Evolutionary conservation across 164 flowering plant species (phyloP), one percentile per base, ranked within the genome.

Genomic region (Tinospora cordifolia): DNA sequence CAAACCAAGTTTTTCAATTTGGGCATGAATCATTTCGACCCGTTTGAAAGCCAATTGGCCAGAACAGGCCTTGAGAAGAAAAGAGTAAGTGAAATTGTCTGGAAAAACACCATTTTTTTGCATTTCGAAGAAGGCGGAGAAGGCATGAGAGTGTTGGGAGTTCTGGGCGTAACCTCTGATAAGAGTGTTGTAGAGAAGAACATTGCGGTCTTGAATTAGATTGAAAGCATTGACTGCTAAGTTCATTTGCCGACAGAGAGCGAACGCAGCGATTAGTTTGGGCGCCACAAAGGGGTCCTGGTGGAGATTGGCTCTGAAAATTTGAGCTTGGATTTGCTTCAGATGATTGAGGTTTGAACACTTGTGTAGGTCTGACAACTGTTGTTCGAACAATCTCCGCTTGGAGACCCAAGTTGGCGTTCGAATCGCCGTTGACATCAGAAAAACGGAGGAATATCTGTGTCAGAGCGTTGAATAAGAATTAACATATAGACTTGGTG

Each of bases 31-130:
- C 90, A 84, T 87, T 59, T 78, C 72, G 62, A 89, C 87, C 21
- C 78, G 14, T 3, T 47, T 58, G 58, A 88, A 44, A 59, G 75
- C 77, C 49, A 24, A 27, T n/a, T 70, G 68, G 2, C 80, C 92
- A 0, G 74, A 26, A 75, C 83, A 84, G 0, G 88, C 91, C 77
- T 87, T 91, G 0, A 93, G 75, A 69, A 93, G 86, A 81, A 85
- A 85, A 1, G 92, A 80, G 87, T 80, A 88, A 0, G 98, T 88
- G 74, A 81, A 88, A 76, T 81, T 86, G 74, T 93, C 97, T 3
- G 91, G 82, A 10, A 3, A 62, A 12, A 87, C 22, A 0, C 87
- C 92, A 51, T 67, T 66, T 6, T 46, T 22, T 66, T 78, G 91
- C 93, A 91, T 86, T 5, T 76, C 77, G 19, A 76, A 71, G 82